These are phyloP conservation scores for Boletus barrowsii DNA, from an alignment of 768 basidiomycete genomes.

Conservation along the genomic window DNA sequence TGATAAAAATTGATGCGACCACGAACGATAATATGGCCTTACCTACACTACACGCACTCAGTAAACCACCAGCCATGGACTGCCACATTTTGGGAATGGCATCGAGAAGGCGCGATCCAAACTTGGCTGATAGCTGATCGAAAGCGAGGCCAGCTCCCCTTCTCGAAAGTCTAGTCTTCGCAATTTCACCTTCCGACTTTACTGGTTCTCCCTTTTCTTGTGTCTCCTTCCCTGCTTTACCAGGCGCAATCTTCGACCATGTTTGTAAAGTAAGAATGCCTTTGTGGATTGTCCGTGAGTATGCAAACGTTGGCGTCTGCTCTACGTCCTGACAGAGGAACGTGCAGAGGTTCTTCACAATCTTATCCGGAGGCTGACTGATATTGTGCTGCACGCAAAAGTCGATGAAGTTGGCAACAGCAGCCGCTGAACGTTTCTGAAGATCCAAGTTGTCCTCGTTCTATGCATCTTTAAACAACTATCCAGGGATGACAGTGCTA, in stretches of 20 bases:
- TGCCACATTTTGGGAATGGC: conserved; percentile 95
- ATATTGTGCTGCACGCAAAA: conserved; percentile 75
- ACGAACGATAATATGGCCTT: conserved; percentile 18
- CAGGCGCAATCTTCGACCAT: conserved; percentile 36
- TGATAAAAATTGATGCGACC: neutral
- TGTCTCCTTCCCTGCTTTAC: conserved; percentile 37
- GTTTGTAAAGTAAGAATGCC: conserved; percentile 78
- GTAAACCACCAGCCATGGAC: conserved; percentile 78
- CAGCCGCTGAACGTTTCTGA: conserved; percentile 81
- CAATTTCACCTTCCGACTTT: conserved; percentile 51
- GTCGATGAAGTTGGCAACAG: conserved; percentile 85
- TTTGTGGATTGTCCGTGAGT: conserved; percentile 53
- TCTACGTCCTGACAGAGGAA: conserved; percentile 92
- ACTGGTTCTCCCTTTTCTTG: conserved; percentile 40
- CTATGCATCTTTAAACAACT: conserved; percentile 36
- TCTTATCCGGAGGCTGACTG: conserved; percentile 88
- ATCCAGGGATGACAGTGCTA: neutral
- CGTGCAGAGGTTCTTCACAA: conserved; percentile 94
- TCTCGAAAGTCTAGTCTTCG: conserved; percentile 68
- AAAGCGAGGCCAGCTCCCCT: conserved; percentile 87
- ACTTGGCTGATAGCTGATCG: conserved; percentile 67
- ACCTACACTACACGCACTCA: conserved; percentile 69
- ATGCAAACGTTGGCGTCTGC: conserved; percentile 86
- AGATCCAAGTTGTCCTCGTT: conserved; percentile 87
- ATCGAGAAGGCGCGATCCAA: conserved; percentile 69